Evolutionary conservation across 306 rosid genomes (phyloP), one percentile per base, ranked within the genome.

Genomic region (Vigna angularis): DNA sequence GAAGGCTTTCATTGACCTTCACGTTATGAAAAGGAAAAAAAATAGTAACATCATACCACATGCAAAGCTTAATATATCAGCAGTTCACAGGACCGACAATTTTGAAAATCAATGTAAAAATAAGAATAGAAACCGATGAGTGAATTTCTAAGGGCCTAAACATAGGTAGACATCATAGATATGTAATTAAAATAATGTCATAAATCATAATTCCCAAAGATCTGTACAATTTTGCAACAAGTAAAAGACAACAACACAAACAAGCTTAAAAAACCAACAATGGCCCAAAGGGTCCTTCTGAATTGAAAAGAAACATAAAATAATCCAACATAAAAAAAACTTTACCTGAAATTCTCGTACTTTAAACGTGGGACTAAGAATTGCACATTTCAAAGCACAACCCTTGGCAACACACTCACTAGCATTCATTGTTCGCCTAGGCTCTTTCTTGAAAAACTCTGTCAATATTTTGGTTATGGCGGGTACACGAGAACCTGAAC

Each of bases 371-470:
- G 99, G 98, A 74, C 99, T 95, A 30, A 95, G 97, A 70, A 95
- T 93, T 9, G 99, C 99, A 59, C 98, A 95, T 77, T 95, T 79
- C 83, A 95, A 82, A 24, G 99, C 99, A 88, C 91, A 86, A 57
- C 99, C 99, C 78, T 87, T 87, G 11, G 97, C 96, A 66, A 95
- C 94, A 66, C 99, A 93, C 79, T 95, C 99, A 70, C 99, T 93
- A 6, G 98, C 94, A 76, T 95, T 93, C 98, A 95, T 93, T 72
- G 99, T 95, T 40, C 99, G 86, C 81, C 97, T 88, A 24, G 99
- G 98, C 80, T 95, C 99, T 87, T 93, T 95, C n/a, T 82, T 85
- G 84, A 95, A 95, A 83, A 93, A 93, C 26, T 93, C 97, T 0
- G 96, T 90, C 86, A 95, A 84, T 66, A 95, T 95, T 75, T 80